Conservation (phyloP, 78 protist species). For the Speleostelium caveatum region DNA sequence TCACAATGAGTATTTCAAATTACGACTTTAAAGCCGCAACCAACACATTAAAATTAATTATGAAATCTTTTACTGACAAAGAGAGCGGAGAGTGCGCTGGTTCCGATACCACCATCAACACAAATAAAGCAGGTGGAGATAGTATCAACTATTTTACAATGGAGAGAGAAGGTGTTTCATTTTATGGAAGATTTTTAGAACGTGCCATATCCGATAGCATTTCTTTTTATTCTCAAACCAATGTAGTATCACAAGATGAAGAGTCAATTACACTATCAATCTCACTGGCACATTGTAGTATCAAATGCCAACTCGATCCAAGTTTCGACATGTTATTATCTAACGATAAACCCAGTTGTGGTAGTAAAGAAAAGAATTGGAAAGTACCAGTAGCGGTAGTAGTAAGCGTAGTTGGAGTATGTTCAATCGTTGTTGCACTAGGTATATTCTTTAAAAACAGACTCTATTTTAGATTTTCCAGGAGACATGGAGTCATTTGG, state of each 20-base stretch:
- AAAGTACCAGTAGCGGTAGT: not conserved
- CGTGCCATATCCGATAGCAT: not conserved
- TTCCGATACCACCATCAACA: not conserved
- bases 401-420: not conserved
- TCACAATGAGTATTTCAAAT: not conserved
- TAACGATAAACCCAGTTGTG: not conserved
- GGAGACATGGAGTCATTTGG: too few species aligned
- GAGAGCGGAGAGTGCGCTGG: too few species aligned
- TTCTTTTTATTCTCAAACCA: not conserved
- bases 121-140: not conserved
- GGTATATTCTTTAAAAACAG: too few species aligned
- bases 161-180: not conserved
- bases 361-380: not conserved
- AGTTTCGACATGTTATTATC: too few species aligned
- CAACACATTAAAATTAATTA: not conserved
- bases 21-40: not conserved
- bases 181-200: not conserved
- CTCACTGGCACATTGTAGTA: not conserved
- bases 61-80: not conserved
- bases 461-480: too few species aligned
- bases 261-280: too few species aligned
- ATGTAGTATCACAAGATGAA: not conserved
- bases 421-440: too few species aligned
- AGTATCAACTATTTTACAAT: not conserved
- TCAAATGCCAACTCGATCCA: not conserved